Conservation (phyloP, 768 basidiomycete genomes). For the Chalciporus chontae region DNA sequence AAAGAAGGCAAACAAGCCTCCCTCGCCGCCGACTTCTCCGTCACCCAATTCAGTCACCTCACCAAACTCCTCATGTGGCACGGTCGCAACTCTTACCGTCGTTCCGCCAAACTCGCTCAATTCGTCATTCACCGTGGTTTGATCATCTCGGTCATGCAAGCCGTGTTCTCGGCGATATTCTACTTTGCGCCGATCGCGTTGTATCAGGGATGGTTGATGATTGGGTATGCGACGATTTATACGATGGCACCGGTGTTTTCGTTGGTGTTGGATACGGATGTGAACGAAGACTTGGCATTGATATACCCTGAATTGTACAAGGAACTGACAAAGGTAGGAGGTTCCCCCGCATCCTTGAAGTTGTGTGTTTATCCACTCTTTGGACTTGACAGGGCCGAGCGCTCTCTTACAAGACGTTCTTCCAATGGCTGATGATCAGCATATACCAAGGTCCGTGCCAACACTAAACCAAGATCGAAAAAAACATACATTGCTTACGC, state of each 20-base stretch:
- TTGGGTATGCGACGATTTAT: conserved; percentile 92
- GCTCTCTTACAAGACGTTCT: conserved; percentile 96
- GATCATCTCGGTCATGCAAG: conserved; percentile 97
- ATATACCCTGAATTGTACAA: conserved; percentile 98
- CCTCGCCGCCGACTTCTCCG: conserved; percentile 97
- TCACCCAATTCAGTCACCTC: conserved; percentile 93
- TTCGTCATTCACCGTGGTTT: conserved; percentile 98
- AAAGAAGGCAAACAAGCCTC: conserved; percentile 99
- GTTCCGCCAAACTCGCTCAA: conserved; percentile 95
- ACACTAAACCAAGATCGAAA: neutral
- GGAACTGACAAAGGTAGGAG: conserved; percentile 85
- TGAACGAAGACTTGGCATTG: conserved; percentile 91
- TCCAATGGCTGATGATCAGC: conserved; percentile 96
- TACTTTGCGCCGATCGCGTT: conserved; percentile 95
- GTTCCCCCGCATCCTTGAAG: neutral
- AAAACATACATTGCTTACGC: neutral
- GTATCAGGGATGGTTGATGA: conserved; percentile 98
- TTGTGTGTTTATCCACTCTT: conserved; percentile 1
- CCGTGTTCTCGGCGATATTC: conserved; percentile 90
- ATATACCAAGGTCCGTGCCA: conserved; percentile 80
- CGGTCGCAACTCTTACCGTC: conserved; percentile 96
- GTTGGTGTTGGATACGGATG: conserved; percentile 90
- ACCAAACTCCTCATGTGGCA: conserved; percentile 98
- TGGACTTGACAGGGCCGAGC: conserved; percentile 68
- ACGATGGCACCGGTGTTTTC: conserved; percentile 99